Conservation (phyloP, 2,329 filamentous ascomycete species). For the Arachnopeziza araneosa region DNA sequence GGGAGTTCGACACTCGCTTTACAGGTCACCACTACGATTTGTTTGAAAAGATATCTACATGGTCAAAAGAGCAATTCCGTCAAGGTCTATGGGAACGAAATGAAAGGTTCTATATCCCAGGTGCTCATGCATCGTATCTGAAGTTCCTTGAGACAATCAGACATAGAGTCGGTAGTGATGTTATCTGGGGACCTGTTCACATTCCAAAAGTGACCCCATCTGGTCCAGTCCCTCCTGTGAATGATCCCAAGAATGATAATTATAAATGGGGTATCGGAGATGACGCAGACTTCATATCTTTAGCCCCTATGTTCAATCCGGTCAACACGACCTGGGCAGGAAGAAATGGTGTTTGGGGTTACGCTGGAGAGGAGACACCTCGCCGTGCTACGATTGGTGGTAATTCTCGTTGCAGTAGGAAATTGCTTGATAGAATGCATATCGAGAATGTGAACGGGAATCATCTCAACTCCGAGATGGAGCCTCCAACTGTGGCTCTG, state of each 20-base stretch:
- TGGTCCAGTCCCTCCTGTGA: conserved; percentile 50
- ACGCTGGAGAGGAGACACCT: conserved; percentile 39
- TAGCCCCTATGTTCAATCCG: conserved; percentile 76
- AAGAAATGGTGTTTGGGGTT: conserved; percentile 53
- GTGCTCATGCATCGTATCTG: conserved; percentile 61
- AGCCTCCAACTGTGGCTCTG: conserved; percentile 64
- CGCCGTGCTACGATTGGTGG: conserved; percentile 70
- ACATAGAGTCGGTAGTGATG: conserved; percentile 42
- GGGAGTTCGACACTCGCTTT: conserved; percentile 78
- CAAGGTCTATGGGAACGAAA: conserved; percentile 70
- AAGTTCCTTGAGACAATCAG: conserved; percentile 46
- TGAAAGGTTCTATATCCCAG: conserved; percentile 67
- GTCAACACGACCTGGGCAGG: conserved; percentile 69
- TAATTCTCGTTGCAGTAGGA: conserved; percentile 66
- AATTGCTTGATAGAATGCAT: conserved; percentile 71
- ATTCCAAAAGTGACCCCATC: conserved; percentile 56
- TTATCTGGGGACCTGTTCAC: conserved; percentile 57
- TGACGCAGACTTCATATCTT: conserved; percentile 58
- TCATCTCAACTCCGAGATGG: conserved; percentile 78
- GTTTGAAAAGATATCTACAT: conserved; percentile 57
- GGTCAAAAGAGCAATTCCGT: conserved; percentile 62
- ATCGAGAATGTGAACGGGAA: conserved; percentile 67
- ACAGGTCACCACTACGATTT: conserved; percentile 80
- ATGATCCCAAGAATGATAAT: conserved; percentile 44
- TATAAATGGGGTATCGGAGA: conserved; percentile 74